Conservation (phyloP, 768 basidiomycete genomes). For the Tremella yokohamensis region DNA sequence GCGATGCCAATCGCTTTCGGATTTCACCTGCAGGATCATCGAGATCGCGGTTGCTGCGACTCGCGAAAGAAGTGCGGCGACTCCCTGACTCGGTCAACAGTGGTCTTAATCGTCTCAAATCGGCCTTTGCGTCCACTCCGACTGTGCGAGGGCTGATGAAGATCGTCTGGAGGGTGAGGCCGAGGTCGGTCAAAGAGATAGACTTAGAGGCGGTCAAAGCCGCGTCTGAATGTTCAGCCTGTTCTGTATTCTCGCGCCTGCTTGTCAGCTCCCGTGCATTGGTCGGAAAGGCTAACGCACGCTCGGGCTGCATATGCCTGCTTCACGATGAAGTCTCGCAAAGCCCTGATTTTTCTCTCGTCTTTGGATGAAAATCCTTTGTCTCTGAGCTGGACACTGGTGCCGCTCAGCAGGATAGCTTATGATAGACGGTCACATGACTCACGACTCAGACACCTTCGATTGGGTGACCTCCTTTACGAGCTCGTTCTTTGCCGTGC, state of each 20-base stretch:
- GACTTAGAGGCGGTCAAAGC: constrained; percentile 26
- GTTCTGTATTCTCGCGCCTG: constrained; percentile 29
- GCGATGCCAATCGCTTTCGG: constrained; percentile 28
- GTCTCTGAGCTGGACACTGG: constrained; percentile 20
- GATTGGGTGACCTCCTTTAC: not conserved
- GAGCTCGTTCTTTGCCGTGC: constrained; percentile 13
- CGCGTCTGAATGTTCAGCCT: constrained; percentile 14
- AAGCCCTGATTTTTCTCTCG: constrained; percentile 78
- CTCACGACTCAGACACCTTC: constrained; percentile 16
- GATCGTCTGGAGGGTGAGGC: constrained; percentile 84
- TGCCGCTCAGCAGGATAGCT: too few species aligned
- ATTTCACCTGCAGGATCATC: constrained; percentile 45
- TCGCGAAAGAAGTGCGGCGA: constrained; percentile 43
- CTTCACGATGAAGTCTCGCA: constrained; percentile 84
- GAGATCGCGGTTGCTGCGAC: constrained; percentile 31
- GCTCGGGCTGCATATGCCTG: constrained; percentile 74
- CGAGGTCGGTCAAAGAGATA: constrained; percentile 68
- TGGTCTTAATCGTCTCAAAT: constrained; percentile 26
- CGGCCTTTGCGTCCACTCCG: constrained; percentile 33
- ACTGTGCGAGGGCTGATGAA: constrained; percentile 61
- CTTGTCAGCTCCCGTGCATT: constrained; percentile 10
- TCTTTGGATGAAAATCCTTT: constrained; percentile 78
- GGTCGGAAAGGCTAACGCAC: constrained; percentile 51
- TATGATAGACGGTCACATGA: too few species aligned
- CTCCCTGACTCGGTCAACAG: constrained; percentile 24